Percentiles rank a stretch among this genome's conserved stretches.
phyloP scores from a whole-genome alignment of 176 grass and related monocot genomes.

The Aegilops tauschii region DNA sequence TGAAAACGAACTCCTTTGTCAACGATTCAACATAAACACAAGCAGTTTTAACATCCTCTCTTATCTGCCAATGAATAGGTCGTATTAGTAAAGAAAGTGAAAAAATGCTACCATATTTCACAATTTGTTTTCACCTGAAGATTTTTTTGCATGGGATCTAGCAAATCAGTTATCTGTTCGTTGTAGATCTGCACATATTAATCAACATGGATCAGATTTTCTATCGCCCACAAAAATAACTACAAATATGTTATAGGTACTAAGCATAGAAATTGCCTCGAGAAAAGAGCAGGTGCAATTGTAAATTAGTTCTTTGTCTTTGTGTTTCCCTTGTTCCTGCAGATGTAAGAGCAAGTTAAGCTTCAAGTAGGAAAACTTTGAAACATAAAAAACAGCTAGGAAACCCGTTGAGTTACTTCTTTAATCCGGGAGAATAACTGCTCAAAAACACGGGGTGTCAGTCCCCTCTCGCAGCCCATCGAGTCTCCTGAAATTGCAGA shows the following conservation, averaged over 20 bases:
- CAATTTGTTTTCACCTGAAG: constrained; percentile 70
- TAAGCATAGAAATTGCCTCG: constrained; percentile 62
- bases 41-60: constrained; percentile 85
- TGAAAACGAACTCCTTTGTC: constrained; percentile 76
- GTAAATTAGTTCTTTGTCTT: constrained; percentile 74
- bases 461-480: constrained; percentile 54
- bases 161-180: constrained; percentile 99
- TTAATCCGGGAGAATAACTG: constrained; percentile 84
- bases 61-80: constrained; percentile 61
- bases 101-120: constrained; percentile 1
- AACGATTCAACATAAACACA: constrained; percentile 94
- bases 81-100: constrained; percentile 32
- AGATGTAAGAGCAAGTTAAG: constrained; percentile 31
- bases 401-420: constrained; percentile 53
- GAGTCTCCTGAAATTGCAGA: constrained; percentile 76
- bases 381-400: neutral
- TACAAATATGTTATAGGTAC: constrained; percentile 7
- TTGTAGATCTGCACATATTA: constrained; percentile 82
- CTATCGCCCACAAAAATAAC: neutral
- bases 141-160: constrained; percentile 67
- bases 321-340: constrained; percentile 89
- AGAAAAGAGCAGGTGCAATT: constrained; percentile 91
- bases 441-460: constrained; percentile 97
- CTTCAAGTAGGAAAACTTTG: neutral
- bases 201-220: constrained; percentile 26